A percentile compares a stretch with the other conserved stretches of the same genome.
Evolutionary conservation across 768 basidiomycete genomes (phyloP).

Genomic region (Phlegmacium glaucopus): DNA sequence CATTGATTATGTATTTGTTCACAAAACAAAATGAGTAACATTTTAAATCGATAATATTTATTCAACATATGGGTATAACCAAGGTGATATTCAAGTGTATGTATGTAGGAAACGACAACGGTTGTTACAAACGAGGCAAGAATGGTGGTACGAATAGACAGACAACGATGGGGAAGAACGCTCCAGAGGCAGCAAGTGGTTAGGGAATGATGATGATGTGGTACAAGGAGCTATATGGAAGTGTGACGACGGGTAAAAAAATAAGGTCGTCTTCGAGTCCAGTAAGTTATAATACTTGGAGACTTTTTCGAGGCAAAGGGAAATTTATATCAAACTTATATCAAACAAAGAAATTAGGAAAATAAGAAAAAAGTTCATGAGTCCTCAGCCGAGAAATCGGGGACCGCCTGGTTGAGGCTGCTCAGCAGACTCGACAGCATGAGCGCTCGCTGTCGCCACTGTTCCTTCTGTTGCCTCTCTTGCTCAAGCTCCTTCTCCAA

Average conservation of each 20-base stretch:
- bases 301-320: slow-evolving; percentile 9
- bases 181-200: slow-evolving; percentile 39
- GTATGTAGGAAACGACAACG: not conserved
- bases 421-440: slow-evolving; percentile 47
- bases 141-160: not conserved
- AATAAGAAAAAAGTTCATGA: slow-evolving; percentile 8
- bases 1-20: no score
- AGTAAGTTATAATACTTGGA: slow-evolving; percentile 13
- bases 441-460: slow-evolving; percentile 57
- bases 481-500: slow-evolving; percentile 55
- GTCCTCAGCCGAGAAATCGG: slow-evolving; percentile 58
- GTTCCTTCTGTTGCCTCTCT: slow-evolving; percentile 53
- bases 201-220: slow-evolving; percentile 30
- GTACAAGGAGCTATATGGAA: slow-evolving; percentile 23
- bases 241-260: slow-evolving; percentile 17
- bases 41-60: no score
- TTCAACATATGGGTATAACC: no score
- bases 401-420: slow-evolving; percentile 50
- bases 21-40: no score
- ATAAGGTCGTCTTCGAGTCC: slow-evolving; percentile 20
- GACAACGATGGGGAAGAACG: slow-evolving; percentile 6
- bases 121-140: not conserved
- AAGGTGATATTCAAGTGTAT: no score
- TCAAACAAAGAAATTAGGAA: slow-evolving; percentile 8
- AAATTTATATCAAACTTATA: no score